These are phyloP conservation scores for Myriosclerotinia duriaeana DNA, from an alignment of 2,329 filamentous ascomycete genomes.

Conservation along the genomic window DNA sequence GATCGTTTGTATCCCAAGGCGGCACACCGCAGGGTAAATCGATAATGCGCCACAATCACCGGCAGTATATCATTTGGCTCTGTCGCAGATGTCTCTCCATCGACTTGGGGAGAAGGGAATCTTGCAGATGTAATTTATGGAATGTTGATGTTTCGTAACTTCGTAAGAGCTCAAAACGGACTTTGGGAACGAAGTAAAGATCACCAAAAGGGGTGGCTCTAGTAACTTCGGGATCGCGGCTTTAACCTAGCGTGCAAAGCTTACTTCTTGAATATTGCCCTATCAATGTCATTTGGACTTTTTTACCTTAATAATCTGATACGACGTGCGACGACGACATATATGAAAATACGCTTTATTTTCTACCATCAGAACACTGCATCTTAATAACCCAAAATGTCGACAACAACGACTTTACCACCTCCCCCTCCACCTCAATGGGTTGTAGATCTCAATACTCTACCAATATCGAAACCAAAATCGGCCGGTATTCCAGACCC, in stretches of 20 bases:
- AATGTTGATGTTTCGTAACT: constrained; percentile 25
- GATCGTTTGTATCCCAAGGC: constrained; percentile 28
- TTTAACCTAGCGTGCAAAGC: constrained; percentile 18
- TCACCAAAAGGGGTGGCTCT: constrained; percentile 25
- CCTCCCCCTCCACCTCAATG: constrained; percentile 66
- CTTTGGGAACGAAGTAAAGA: constrained; percentile 22
- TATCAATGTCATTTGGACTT: constrained; percentile 5
- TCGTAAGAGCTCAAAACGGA: constrained; percentile 21
- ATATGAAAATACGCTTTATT: background rate
- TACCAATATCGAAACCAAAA: constrained; percentile 66
- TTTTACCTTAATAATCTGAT: constrained; percentile 7
- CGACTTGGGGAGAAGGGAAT: constrained; percentile 24
- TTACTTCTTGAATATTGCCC: constrained; percentile 6
- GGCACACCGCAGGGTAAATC: constrained; percentile 8
- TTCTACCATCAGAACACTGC: background rate
- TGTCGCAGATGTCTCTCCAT: constrained; percentile 33
- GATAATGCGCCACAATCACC: constrained; percentile 33
- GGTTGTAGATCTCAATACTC: constrained; percentile 75
- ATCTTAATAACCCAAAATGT: constrained; percentile 1
- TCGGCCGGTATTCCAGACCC: constrained; percentile 73
- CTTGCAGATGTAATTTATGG: constrained; percentile 19
- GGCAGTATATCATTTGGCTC: constrained; percentile 29
- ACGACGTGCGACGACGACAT: constrained; percentile 4
- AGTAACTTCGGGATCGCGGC: constrained; percentile 25
- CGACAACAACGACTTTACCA: constrained; percentile 23